Evolutionary conservation across 2,329 filamentous ascomycete species (phyloP), one percentile per base, ranked within the genome.

Genomic region (Paraphoma sp.): DNA sequence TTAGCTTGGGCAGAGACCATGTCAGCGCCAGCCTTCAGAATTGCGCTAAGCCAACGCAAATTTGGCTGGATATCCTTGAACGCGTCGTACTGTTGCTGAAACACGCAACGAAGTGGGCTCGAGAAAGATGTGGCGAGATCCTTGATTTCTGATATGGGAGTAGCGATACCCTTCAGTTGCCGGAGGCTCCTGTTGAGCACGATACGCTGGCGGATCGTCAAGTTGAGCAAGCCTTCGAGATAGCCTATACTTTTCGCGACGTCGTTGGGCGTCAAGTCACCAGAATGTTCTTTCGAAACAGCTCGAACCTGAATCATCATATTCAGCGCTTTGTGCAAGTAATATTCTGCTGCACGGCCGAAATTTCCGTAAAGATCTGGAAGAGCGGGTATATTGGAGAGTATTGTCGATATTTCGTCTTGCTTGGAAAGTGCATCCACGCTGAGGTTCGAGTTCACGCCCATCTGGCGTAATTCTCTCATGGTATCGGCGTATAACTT

Each of bases 401-500:
- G 82, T 1, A 97, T 83, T 5, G 84, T 78, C 6, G 90, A 84
- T 7, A 91, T 80, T 0, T 91, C 89, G 29, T 85, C 82, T 75
- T 99, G 95, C 51, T 87, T 86, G 40, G 85, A 84, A 16, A 98
- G 81, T 43, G 89, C 82, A 70, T 91, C 87, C 12, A 87, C 88
- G 62, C 90, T 87, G 14, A 96, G 82, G 71, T 97, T 97, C 50
- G 89, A 87, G 67, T 89, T 89, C 67, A 99, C 86, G 4, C 95
- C 95, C 94, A 99, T 98, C 54, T 89, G 86, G 36, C 92, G 87
- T 29, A 97, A 80, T 18, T 88, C 86, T 69, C 91, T 93, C 61
- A 99, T 80, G 0, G 91, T 93, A 65, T 98, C 94, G 0, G 92
- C 91, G 67, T 96, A 95, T 12, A 98, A 84, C 66, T 93, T 93